These are phyloP conservation scores for Clavispora carvajalis DNA, from an alignment of 805 yeast species.

Conservation along the genomic window DNA sequence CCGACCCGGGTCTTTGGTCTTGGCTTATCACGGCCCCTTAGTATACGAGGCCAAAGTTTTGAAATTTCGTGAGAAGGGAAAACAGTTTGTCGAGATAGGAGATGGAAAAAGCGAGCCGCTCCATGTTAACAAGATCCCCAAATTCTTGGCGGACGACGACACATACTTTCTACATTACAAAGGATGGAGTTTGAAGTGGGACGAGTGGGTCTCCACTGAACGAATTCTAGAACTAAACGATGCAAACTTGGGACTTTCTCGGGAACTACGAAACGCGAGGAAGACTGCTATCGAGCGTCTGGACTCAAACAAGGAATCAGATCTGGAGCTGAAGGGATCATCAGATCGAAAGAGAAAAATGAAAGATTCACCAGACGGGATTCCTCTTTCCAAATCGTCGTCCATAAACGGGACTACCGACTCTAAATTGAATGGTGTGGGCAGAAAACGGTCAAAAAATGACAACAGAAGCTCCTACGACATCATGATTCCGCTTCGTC, in stretches of 20 bases:
- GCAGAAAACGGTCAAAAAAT: slow-evolving; percentile 7
- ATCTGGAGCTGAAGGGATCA: slow-evolving; percentile 7
- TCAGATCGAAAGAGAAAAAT: slow-evolving; percentile 3
- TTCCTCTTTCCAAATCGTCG: slow-evolving; percentile 13
- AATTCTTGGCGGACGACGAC: slow-evolving; percentile 19
- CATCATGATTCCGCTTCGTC: slow-evolving; percentile 56
- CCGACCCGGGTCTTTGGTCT: slow-evolving; percentile 24
- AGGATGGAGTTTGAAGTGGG: slow-evolving; percentile 97
- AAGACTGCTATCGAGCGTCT: slow-evolving; percentile 14
- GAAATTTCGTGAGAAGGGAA: slow-evolving; percentile 54
- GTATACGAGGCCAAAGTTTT: slow-evolving; percentile 83
- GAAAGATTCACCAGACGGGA: slow-evolving; percentile 12
- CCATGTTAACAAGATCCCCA: slow-evolving; percentile 25
- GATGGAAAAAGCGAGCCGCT: slow-evolving; percentile 37
- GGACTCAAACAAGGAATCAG: slow-evolving; percentile 11
- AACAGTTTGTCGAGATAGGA: slow-evolving; percentile 31
- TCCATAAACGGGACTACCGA: slow-evolving; percentile 1
- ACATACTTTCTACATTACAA: slow-evolving; percentile 78
- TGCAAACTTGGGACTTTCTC: slow-evolving; percentile 51
- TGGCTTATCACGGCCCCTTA: slow-evolving; percentile 89
- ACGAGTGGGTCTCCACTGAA: slow-evolving; percentile 82
- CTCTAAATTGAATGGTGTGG: slow-evolving; percentile 1
- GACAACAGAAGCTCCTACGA: slow-evolving; percentile 34
- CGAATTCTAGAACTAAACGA: slow-evolving; percentile 65
- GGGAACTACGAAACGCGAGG: slow-evolving; percentile 17